phyloP scores from a whole-genome alignment of 805 yeast species.

The Candida silvatica region DNA sequence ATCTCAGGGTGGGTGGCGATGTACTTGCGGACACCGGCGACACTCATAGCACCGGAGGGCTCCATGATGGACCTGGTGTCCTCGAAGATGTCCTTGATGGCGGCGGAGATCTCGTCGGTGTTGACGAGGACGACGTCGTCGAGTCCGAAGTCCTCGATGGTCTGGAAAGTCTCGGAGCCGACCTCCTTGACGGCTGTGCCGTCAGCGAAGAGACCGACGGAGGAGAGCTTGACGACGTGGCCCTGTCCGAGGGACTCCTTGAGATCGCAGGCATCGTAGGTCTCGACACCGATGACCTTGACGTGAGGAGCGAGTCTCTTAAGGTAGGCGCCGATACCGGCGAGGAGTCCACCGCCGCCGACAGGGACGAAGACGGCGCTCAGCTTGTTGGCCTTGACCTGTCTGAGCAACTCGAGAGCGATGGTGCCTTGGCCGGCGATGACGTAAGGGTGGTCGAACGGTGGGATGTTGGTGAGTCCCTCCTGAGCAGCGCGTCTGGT shows the following conservation, averaged over 20 bases:
- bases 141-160: slow-evolving; percentile 60
- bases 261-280: slow-evolving; percentile 92
- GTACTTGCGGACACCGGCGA: slow-evolving; percentile 89
- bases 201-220: slow-evolving; percentile 97
- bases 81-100: slow-evolving; percentile 92
- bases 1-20: slow-evolving; percentile 58
- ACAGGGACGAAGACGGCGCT: slow-evolving; percentile 87
- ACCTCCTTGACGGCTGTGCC: slow-evolving; percentile 92
- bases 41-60: slow-evolving; percentile 95
- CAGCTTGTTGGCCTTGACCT: slow-evolving; percentile 65
- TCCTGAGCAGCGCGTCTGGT: slow-evolving; percentile 56
- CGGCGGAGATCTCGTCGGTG: slow-evolving; percentile 82
- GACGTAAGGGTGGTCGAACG: slow-evolving; percentile 95
- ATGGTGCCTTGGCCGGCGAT: slow-evolving; percentile 99
- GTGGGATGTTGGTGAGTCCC: slow-evolving; percentile 88
- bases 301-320: slow-evolving; percentile 98
- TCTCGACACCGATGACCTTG: slow-evolving; percentile 91
- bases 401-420: slow-evolving; percentile 88
- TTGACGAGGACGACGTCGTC: slow-evolving; percentile 69
- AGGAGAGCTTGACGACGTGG: slow-evolving; percentile 44
- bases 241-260: slow-evolving; percentile 55
- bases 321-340: slow-evolving; percentile 85
- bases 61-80: slow-evolving; percentile 92
- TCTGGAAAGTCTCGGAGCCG: slow-evolving; percentile 88
- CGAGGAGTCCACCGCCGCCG: slow-evolving; percentile 95